Evolutionary conservation across 805 yeast species (phyloP), one percentile per base, ranked within the genome.

Genomic region (Kazachstania taianensis): DNA sequence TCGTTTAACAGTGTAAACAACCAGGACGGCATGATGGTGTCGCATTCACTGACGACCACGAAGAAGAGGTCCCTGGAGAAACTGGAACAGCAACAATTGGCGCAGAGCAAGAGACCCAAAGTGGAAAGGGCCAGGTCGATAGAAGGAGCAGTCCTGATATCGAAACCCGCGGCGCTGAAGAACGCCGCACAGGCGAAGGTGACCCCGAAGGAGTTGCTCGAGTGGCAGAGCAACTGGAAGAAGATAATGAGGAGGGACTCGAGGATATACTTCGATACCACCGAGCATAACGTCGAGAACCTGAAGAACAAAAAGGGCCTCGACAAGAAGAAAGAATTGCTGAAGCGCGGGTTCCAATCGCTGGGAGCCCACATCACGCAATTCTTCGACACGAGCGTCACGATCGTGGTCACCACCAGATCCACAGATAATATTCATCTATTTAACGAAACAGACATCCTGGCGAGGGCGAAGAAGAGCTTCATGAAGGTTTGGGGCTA

Each of bases 401-500:
- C 95, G 9, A 83, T 86, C 36, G 86, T 89, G 19, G 73, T 89
- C 16, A 75, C 92, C 10, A 68, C 77, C 44, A 67, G 94, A 41
- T 67, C 33, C 62, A 63, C 53, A 56, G 66, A 48, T 43, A 67
- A 39, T 49, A 43, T 41, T 52, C 47, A 37, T 28, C 65, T 54
- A 9, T 72, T 77, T 52, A 42, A 58, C 47, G 57, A 72, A 44
- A 51, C 58, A 40, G 94, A 87, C 53, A 75, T 84, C 7, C 70
- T 85, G 45, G 65, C 71, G 36, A 70, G 74, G 42, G 94, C 87
- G 5, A 66, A 64, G 33, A 52, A 49, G 28, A 69, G 67, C 35
- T 75, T 73, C 41, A 72, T 81, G 56, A 84, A 87, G 55, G 81
- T 87, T 17, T 89, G 96, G 96, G 74, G 79, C 27, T 78, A 73